These are phyloP conservation scores for Sphenostylis stenocarpa DNA, from an alignment of 306 rosid genomes.

Conservation along the genomic window DNA sequence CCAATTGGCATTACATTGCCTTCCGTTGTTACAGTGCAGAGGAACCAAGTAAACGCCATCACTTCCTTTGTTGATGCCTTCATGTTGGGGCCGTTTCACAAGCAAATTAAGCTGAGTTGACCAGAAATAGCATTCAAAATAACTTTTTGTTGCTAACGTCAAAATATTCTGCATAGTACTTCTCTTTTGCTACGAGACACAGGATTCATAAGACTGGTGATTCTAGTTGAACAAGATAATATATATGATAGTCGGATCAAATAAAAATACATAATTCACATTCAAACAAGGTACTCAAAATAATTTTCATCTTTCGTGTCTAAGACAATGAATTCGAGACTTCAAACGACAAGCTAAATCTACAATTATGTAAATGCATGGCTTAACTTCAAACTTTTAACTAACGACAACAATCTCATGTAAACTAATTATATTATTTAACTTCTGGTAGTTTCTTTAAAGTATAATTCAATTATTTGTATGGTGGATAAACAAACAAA, in stretches of 20 bases:
- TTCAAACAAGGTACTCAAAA: too few species aligned
- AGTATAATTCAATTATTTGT: not conserved
- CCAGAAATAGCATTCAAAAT: not conserved
- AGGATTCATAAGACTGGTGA: too few species aligned
- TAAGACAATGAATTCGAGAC: too few species aligned
- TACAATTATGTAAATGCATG: too few species aligned
- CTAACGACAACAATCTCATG: too few species aligned
- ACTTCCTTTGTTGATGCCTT: not conserved
- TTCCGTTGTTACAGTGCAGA: conserved; percentile 35
- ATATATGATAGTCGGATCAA: too few species aligned
- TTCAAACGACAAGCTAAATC: too few species aligned
- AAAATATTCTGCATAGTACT: not conserved
- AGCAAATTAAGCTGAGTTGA: not conserved
- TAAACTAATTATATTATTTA: too few species aligned
- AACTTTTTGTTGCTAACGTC: not conserved
- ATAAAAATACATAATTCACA: too few species aligned
- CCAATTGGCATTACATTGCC: conserved; percentile 26
- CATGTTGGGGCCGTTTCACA: not conserved
- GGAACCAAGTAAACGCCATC: conserved; percentile 22
- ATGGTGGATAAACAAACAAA: not conserved
- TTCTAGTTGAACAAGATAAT: too few species aligned
- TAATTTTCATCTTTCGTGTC: too few species aligned
- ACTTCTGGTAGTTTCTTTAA: not conserved
- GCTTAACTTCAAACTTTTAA: too few species aligned
- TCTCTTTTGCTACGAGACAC: not conserved